Percentiles rank a stretch among this genome's conserved stretches.
These are phyloP conservation scores for Cutaneotrichosporon sp. DNA, from an alignment of 1,284 basidiomycete species.

Conservation along the genomic window DNA sequence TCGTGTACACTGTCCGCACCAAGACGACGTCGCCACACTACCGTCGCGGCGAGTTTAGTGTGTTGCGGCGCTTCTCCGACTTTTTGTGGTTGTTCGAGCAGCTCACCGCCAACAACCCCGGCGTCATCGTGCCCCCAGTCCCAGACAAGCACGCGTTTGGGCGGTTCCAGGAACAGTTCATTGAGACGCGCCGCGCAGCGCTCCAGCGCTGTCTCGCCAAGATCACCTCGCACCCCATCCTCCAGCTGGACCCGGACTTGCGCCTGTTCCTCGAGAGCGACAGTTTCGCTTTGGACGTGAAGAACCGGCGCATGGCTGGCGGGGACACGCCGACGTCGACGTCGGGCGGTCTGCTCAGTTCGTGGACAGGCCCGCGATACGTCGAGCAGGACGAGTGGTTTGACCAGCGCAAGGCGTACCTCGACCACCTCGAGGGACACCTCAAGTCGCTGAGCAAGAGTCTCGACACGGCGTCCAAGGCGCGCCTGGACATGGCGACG, in stretches of 20 bases:
- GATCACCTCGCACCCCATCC: slow-evolving; percentile 77
- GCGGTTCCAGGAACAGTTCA: slow-evolving; percentile 81
- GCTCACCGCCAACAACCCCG: slow-evolving; percentile 85
- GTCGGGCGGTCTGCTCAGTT: slow-evolving; percentile 59
- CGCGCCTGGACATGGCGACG: slow-evolving; percentile 66
- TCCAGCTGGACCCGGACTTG: slow-evolving; percentile 76
- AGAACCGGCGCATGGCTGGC: slow-evolving; percentile 33
- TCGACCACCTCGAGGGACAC: slow-evolving; percentile 86
- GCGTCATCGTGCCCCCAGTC: slow-evolving; percentile 91
- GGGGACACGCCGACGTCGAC: slow-evolving; percentile 6
- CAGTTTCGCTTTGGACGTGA: slow-evolving; percentile 71
- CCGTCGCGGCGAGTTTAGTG: slow-evolving; percentile 75
- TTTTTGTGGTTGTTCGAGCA: slow-evolving; percentile 96
- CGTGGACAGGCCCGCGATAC: slow-evolving; percentile 78
- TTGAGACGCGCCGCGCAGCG: slow-evolving; percentile 72
- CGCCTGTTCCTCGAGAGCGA: slow-evolving; percentile 84
- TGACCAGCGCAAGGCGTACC: slow-evolving; percentile 73
- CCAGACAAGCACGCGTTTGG: slow-evolving; percentile 91
- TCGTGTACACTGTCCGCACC: slow-evolving; percentile 90
- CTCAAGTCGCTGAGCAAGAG: slow-evolving; percentile 78
- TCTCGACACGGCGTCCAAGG: slow-evolving; percentile 73
- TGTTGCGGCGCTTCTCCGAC: slow-evolving; percentile 90
- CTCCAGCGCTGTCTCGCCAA: slow-evolving; percentile 87
- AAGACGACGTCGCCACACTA: slow-evolving; percentile 77
- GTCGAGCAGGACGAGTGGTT: slow-evolving; percentile 98